Evolutionary conservation across 352 stramenopile genomes (phyloP), one percentile per base, ranked within the genome.

Genomic region (Pythium utonaiense): DNA sequence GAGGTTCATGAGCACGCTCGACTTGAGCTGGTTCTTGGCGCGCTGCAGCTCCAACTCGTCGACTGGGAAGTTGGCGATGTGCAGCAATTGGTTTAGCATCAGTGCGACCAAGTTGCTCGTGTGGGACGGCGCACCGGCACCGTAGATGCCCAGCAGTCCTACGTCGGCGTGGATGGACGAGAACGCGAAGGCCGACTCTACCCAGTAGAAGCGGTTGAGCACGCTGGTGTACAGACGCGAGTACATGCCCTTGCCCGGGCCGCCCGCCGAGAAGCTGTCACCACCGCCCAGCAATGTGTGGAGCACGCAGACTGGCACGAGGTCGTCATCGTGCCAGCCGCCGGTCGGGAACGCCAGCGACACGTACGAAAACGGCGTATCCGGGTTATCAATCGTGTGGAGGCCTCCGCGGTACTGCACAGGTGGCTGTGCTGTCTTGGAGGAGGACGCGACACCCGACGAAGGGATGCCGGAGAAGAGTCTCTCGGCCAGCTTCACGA

Each of bases 221-320:
- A 99, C 96, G 66, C 78, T 89, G 51, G 94, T 94, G 78, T 99
- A 99, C 50, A 99, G 83, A 1, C 97, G 90, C 50, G 95, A 98
- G 77, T 99, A 99, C 97, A 99, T 99, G 55, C 98, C 98, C 73
- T 99, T 99, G 41, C 98, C 98, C 17, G 98, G 98, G 0, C 98
- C 98, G 57, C 97, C 98, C 22, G 98, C 96, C 38, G 96, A 99
- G 74, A 99, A 99, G 55, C 93, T 98, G 63, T 96, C 93, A 27
- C 98, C 98, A 22, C 98, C 98, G 19, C 98, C 98, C 16, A 99
- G 71, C 10, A 99, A 75, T 44, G 96, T 98, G 71, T 99, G 95
- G 21, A 99, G 75, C 41, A 99, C 96, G 57, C 95, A 99, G 33
- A 96, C 89, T 0, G 96, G 84, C 17, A 99, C 95, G 27, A 99